Percentiles rank a stretch among this genome's conserved stretches.
Evolutionary conservation across 495 filamentous ascomycete genomes (phyloP).

Genomic region (Schizothecium vesticola): DNA sequence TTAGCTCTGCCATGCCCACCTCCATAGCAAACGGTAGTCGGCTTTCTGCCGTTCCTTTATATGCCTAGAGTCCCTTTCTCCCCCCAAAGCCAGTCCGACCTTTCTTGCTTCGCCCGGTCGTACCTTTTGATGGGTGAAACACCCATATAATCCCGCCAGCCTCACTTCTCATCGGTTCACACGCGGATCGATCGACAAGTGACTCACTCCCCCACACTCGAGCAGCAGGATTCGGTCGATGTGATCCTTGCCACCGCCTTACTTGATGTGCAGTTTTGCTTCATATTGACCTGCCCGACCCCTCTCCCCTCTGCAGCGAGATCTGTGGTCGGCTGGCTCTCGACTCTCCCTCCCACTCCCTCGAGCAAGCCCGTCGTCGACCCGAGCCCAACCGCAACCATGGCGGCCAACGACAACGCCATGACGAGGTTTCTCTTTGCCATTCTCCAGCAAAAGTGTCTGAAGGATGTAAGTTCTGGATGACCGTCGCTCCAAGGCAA

Average conservation of each 20-base stretch:
- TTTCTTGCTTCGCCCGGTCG: background rate
- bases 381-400: constrained; percentile 19
- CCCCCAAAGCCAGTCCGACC: constrained; percentile 7
- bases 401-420: constrained; percentile 45
- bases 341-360: constrained; percentile 9
- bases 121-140: constrained; percentile 22
- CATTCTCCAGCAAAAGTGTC: constrained; percentile 68
- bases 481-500: background rate
- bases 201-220: constrained; percentile 31
- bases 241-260: constrained; percentile 25
- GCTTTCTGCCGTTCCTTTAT: background rate
- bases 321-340: constrained; percentile 23
- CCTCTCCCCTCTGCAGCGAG: background rate
- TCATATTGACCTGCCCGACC: constrained; percentile 25
- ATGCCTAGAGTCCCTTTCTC: background rate
- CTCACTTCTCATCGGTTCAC: constrained; percentile 22
- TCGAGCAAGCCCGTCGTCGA: background rate
- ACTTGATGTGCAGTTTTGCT: constrained; percentile 10
- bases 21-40: background rate
- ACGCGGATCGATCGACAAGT: constrained; percentile 13
- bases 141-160: constrained; percentile 25
- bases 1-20: background rate
- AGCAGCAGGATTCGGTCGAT: constrained; percentile 18
- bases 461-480: constrained; percentile 58
- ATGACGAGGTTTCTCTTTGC: constrained; percentile 65